These are phyloP conservation scores for Exidia glandulosa DNA, from an alignment of 768 basidiomycete genomes.

Conservation along the genomic window DNA sequence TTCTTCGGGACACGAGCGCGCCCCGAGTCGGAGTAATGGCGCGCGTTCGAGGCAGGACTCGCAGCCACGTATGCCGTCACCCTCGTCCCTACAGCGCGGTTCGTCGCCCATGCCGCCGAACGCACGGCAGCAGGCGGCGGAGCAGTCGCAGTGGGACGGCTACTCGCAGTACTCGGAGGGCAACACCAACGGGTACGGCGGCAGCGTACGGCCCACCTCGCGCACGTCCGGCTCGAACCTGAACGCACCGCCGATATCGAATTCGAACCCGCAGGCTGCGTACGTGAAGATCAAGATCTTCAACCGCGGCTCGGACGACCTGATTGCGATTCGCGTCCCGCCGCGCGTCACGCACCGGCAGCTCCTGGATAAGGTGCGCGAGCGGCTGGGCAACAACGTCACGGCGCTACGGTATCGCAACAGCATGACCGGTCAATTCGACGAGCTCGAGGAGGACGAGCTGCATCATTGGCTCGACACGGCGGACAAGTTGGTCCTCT, in stretches of 20 bases:
- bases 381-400: constrained; percentile 70
- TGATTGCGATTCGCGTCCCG: constrained; percentile 94
- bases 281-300: constrained; percentile 99
- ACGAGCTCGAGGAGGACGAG: constrained; percentile 50
- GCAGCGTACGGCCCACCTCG: neutral
- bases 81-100: neutral
- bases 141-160: neutral
- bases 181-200: neutral
- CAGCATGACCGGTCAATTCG: constrained; percentile 51
- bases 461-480: constrained; percentile 64
- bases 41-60: neutral
- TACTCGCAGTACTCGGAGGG: neutral
- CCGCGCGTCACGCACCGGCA: constrained; percentile 79
- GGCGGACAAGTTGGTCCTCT: constrained; percentile 75
- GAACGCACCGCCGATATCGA: constrained; percentile 65
- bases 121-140: neutral
- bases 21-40: neutral
- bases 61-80: neutral
- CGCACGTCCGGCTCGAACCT: constrained; percentile 12
- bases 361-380: constrained; percentile 85
- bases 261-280: constrained; percentile 67
- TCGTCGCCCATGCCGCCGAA: neutral
- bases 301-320: constrained; percentile 83
- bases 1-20: neutral
- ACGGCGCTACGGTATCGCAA: constrained; percentile 63